Percentiles rank a stretch among this genome's conserved stretches.
These are phyloP conservation scores for Eutrema salsugineum DNA, from an alignment of 441 rosid genomes.

Conservation along the genomic window DNA sequence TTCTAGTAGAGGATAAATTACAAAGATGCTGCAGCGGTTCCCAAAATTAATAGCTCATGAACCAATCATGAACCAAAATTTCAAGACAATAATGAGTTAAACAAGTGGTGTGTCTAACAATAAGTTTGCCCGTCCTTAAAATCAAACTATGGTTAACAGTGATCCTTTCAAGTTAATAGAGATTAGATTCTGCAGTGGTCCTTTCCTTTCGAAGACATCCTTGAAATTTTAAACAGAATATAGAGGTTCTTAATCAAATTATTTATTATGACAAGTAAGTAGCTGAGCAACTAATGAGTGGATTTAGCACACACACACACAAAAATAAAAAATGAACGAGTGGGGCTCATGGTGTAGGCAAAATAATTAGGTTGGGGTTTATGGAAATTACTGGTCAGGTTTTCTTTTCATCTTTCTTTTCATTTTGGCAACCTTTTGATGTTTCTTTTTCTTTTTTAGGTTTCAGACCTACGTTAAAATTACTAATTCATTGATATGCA, in stretches of 20 bases:
- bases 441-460: slow-evolving; percentile 13
- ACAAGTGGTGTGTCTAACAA: not conserved
- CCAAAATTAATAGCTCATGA: not conserved
- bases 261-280: not conserved
- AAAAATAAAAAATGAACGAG: not conserved
- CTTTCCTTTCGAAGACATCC: not conserved
- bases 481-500: no score
- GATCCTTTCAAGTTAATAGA: not conserved
- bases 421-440: not conserved
- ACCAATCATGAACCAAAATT: not conserved
- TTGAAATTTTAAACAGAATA: not conserved
- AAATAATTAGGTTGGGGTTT: slow-evolving; percentile 19
- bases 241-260: not conserved
- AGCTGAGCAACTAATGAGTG: not conserved
- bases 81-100: not conserved
- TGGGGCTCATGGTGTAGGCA: slow-evolving; percentile 2
- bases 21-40: not conserved
- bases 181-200: not conserved
- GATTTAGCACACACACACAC: no score
- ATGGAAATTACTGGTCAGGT: slow-evolving; percentile 13
- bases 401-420: slow-evolving; percentile 12
- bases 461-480: slow-evolving; percentile 1
- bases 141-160: not conserved
- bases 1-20: not conserved
- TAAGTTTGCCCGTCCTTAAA: not conserved